phyloP scores from a whole-genome alignment of 495 filamentous ascomycete genomes.

The Penicillium herquei region DNA sequence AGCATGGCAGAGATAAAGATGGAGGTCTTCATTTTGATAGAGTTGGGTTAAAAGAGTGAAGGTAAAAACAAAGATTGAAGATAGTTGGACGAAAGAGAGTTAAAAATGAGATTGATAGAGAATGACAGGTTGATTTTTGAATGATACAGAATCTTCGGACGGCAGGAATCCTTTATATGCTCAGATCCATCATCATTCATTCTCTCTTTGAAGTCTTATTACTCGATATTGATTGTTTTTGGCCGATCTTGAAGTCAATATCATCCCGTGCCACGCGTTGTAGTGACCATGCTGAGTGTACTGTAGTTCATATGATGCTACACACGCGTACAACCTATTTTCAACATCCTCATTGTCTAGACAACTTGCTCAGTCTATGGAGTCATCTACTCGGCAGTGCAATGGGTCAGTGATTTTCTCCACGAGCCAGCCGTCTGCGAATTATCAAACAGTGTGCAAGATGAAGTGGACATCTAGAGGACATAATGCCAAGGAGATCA shows the following conservation, averaged over 20 bases:
- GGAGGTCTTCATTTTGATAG: constrained; percentile 5
- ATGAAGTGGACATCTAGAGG: no score
- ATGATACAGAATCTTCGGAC: neutral
- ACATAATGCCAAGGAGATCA: no score
- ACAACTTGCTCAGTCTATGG: no score
- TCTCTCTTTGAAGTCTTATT: no score
- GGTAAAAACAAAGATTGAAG: neutral
- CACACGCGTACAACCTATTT: constrained; percentile 4
- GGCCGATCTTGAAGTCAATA: neutral
- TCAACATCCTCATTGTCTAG: neutral
- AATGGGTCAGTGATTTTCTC: no score
- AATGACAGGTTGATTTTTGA: neutral
- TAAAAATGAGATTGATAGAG: neutral
- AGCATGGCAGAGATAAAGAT: constrained; percentile 9
- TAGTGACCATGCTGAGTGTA: neutral
- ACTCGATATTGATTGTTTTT: neutral
- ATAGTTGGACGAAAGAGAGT: neutral
- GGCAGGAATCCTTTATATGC: neutral
- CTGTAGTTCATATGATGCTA: neutral
- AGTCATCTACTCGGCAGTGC: no score
- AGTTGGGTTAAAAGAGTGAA: neutral
- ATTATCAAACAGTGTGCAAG: no score
- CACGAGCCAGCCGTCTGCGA: no score
- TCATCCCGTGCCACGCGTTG: constrained; percentile 10
- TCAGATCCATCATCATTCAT: neutral